Conservation (phyloP, 352 stramenopile species). For the Pythium grandisporangium region DNA sequence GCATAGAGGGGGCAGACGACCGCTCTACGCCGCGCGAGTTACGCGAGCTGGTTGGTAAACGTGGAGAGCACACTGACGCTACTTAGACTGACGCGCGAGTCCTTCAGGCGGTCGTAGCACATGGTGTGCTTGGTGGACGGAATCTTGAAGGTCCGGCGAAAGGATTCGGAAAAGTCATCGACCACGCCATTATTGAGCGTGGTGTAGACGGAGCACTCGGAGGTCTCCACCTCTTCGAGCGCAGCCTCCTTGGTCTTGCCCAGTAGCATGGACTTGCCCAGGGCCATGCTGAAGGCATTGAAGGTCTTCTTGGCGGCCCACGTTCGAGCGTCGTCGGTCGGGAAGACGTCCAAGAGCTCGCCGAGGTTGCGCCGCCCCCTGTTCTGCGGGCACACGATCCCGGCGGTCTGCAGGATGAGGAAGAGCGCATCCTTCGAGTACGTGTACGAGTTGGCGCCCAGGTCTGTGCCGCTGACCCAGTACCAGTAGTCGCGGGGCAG, state of each 20-base stretch:
- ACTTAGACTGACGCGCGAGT: slow-evolving; percentile 6
- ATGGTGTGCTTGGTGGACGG: slow-evolving; percentile 16
- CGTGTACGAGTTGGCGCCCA: slow-evolving; percentile 49
- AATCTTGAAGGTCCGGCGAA: slow-evolving; percentile 21
- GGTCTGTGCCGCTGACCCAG: slow-evolving; percentile 34
- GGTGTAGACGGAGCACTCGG: slow-evolving; percentile 48
- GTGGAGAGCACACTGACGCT: slow-evolving; percentile 10
- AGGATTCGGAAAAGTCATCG: slow-evolving; percentile 31
- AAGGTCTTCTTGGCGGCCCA: slow-evolving; percentile 24
- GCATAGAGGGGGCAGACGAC: too few relatives aligned
- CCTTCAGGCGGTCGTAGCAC: slow-evolving; percentile 24
- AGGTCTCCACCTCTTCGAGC: slow-evolving; percentile 33
- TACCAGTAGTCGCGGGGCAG: slow-evolving; percentile 54
- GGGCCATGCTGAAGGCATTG: slow-evolving; percentile 16
- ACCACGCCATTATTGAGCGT: slow-evolving; percentile 22
- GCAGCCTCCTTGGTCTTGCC: slow-evolving; percentile 10
- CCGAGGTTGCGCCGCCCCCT: slow-evolving; percentile 16
- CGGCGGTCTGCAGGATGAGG: slow-evolving; percentile 15
- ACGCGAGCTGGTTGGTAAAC: slow-evolving; percentile 14
- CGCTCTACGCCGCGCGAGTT: too few relatives aligned
- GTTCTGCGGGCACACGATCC: slow-evolving; percentile 30
- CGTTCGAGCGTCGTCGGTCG: slow-evolving; percentile 4
- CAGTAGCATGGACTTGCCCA: background rate
- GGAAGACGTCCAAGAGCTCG: background rate
- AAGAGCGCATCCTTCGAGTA: slow-evolving; percentile 49